These are phyloP conservation scores for Botrytis hyacinthi DNA, from an alignment of 2,329 filamentous ascomycete genomes.

Conservation along the genomic window DNA sequence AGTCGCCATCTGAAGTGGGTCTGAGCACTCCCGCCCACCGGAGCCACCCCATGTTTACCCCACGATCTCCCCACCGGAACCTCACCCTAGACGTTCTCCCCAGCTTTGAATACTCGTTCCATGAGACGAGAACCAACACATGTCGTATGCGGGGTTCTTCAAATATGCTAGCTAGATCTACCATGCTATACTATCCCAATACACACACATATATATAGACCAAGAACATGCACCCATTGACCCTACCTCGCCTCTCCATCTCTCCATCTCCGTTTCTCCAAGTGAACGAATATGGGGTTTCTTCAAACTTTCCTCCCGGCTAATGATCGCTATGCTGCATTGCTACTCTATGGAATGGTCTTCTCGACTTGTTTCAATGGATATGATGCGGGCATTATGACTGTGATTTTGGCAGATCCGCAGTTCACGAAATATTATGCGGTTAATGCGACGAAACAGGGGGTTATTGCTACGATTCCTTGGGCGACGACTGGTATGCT, in stretches of 20 bases:
- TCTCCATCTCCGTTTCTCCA: not conserved
- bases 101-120: not conserved
- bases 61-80: conserved; percentile 6
- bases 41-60: not conserved
- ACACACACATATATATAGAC: not conserved
- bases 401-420: conserved; percentile 45
- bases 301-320: conserved; percentile 38
- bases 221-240: conserved; percentile 36
- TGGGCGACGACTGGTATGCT: conserved; percentile 43
- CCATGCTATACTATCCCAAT: not conserved
- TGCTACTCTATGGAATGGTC: conserved; percentile 42
- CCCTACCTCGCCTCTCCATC: not conserved
- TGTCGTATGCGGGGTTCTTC: not conserved
- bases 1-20: not conserved
- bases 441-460: conserved; percentile 41
- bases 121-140: not conserved
- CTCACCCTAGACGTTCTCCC: not conserved
- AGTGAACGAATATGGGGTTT: not conserved
- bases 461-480: conserved; percentile 43
- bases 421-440: conserved; percentile 44
- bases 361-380: conserved; percentile 45
- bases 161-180: not conserved
- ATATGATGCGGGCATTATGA: conserved; percentile 46
- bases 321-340: conserved; percentile 42
- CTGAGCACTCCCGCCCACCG: not conserved